A percentile compares a stretch with the other conserved stretches of the same genome.
Conservation (phyloP, 2,329 filamentous ascomycete genomes). For the Colletotrichum sp. region DNA sequence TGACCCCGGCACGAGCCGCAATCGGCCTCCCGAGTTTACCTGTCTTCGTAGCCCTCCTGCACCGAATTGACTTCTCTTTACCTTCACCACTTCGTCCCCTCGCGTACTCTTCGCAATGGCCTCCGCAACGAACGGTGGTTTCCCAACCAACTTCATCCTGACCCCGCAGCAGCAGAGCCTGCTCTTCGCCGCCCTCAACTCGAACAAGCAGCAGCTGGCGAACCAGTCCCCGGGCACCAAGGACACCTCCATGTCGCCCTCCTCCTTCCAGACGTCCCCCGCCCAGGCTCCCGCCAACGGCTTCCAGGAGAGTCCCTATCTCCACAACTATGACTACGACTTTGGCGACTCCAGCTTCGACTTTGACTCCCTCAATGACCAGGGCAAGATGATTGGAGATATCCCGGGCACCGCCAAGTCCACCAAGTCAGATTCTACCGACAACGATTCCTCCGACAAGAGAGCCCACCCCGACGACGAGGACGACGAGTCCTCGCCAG, state of each 20-base stretch:
- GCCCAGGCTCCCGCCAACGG: conserved; percentile 50
- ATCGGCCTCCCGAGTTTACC: conserved; percentile 14
- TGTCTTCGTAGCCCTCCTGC: conserved; percentile 1
- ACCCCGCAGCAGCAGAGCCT: conserved; percentile 80
- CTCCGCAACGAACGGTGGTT: conserved; percentile 48
- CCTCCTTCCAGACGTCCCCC: conserved; percentile 56
- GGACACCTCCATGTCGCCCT: conserved; percentile 49
- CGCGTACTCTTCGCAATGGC: conserved; percentile 47
- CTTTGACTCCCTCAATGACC: conserved; percentile 62
- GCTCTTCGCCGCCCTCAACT: conserved; percentile 77
- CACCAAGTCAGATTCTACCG: conserved; percentile 54
- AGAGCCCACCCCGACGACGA: conserved; percentile 75
- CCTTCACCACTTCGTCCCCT: background rate
- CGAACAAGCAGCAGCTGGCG: conserved; percentile 59
- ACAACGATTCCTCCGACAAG: conserved; percentile 71
- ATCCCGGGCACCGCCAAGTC: conserved; percentile 67
- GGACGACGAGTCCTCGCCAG: conserved; percentile 61
- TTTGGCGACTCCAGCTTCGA: conserved; percentile 81
- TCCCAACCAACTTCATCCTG: conserved; percentile 67
- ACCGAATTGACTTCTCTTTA: background rate
- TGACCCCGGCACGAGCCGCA: conserved; percentile 19
- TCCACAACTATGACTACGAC: conserved; percentile 79
- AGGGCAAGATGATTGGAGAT: conserved; percentile 77
- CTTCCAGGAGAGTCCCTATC: conserved; percentile 78
- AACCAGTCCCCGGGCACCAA: conserved; percentile 40